Percentiles rank a stretch among this genome's conserved stretches.
Evolutionary conservation across 192 early-diverging fungal genomes (phyloP).

Genomic region (Coemansia sp.): DNA sequence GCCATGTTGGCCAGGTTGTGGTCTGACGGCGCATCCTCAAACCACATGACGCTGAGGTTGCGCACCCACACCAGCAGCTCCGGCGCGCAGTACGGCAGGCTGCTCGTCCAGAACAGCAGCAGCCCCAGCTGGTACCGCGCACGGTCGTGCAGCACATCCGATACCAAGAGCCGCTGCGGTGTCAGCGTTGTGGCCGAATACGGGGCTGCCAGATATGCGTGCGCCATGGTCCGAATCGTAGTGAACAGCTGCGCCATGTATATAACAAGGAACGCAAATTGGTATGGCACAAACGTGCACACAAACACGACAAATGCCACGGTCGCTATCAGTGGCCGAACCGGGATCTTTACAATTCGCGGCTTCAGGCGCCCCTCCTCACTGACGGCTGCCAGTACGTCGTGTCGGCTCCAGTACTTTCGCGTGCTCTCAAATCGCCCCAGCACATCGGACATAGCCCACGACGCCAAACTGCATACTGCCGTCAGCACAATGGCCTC

Average conservation of each 20-base stretch:
- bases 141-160: slow-evolving; percentile 23
- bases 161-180: slow-evolving; percentile 1
- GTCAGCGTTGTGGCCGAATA: slow-evolving; percentile 22
- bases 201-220: slow-evolving; percentile 17
- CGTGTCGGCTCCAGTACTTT: slow-evolving; percentile 6
- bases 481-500: slow-evolving; percentile 27
- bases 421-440: slow-evolving; percentile 2
- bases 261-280: slow-evolving; percentile 69
- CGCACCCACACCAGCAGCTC: slow-evolving; percentile 78
- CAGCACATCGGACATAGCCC: neutral
- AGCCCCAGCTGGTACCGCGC: slow-evolving; percentile 67
- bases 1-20: slow-evolving; percentile 52
- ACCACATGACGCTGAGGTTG: slow-evolving; percentile 77
- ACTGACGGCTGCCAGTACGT: neutral
- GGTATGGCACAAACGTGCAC: slow-evolving; percentile 65
- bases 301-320: slow-evolving; percentile 56
- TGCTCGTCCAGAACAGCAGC: slow-evolving; percentile 65
- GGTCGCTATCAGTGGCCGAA: slow-evolving; percentile 25
- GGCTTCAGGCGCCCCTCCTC: slow-evolving; percentile 2
- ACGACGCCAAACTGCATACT: slow-evolving; percentile 12
- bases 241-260: slow-evolving; percentile 58
- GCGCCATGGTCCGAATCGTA: slow-evolving; percentile 49
- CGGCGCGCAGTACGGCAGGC: slow-evolving; percentile 71
- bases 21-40: slow-evolving; percentile 74
- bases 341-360: neutral